Percentiles rank a stretch among this genome's conserved stretches.
phyloP scores from a whole-genome alignment of 208 protist species.

The Zelonia costaricensis region DNA sequence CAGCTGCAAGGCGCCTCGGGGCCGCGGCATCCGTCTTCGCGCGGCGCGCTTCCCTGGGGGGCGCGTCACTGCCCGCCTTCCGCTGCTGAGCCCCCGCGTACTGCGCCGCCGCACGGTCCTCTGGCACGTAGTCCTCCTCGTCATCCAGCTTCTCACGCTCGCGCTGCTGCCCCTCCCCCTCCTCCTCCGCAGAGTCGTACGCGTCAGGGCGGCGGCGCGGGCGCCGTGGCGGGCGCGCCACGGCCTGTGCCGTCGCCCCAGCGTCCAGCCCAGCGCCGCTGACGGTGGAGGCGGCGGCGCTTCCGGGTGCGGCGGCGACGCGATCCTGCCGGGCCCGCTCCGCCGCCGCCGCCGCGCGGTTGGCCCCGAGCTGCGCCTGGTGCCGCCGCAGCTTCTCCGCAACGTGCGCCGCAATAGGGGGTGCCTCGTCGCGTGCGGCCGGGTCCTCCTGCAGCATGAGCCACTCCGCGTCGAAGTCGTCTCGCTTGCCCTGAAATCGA shows the following conservation, averaged over 20 bases:
- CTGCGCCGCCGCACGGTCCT: constrained; percentile 24
- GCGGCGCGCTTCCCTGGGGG: too few relatives aligned
- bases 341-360: constrained; percentile 19
- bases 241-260: constrained; percentile 4
- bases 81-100: constrained; percentile 1
- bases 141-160: constrained; percentile 18
- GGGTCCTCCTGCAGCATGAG: constrained; percentile 67
- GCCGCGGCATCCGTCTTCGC: neutral
- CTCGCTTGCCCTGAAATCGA: constrained; percentile 59
- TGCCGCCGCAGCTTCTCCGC: constrained; percentile 44
- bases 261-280: neutral
- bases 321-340: constrained; percentile 11
- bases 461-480: constrained; percentile 77
- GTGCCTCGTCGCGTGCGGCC: constrained; percentile 6
- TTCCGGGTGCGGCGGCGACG: neutral
- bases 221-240: neutral
- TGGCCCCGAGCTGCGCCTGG: constrained; percentile 23
- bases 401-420: constrained; percentile 39
- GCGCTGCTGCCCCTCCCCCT: neutral
- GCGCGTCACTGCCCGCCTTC: neutral
- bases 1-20: too few relatives aligned
- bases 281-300: neutral
- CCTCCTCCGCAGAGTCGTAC: constrained; percentile 19
- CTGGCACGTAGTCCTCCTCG: constrained; percentile 45
- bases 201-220: constrained; percentile 12